A percentile compares a stretch with the other conserved stretches of the same genome.
phyloP scores from a whole-genome alignment of 2,329 filamentous ascomycete species.

The Fusarium pininemorale region DNA sequence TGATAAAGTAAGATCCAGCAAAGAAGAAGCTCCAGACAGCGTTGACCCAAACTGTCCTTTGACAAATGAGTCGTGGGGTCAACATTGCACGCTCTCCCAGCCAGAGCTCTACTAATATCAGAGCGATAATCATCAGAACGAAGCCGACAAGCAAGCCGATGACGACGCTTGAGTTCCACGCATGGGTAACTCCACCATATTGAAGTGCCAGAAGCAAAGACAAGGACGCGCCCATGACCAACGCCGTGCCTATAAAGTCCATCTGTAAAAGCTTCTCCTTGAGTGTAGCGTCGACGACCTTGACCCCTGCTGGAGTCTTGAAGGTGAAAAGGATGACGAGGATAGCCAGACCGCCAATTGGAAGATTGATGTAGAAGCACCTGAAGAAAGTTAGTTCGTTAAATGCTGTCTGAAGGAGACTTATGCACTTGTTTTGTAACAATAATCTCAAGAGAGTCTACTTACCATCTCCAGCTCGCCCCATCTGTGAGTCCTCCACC shows the following conservation, averaged over 20 bases:
- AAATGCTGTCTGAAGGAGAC: accelerated
- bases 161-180: not conserved
- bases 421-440: accelerated
- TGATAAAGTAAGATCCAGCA: not conserved
- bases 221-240: not conserved
- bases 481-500: not conserved
- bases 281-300: not conserved
- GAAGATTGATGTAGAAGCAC: not conserved
- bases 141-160: not conserved
- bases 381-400: accelerated
- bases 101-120: not conserved
- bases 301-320: not conserved
- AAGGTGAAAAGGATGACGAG: not conserved
- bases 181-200: not conserved
- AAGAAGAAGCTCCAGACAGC: not conserved
- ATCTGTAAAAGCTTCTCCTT: not conserved
- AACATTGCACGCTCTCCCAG: not conserved
- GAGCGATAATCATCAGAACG: not conserved
- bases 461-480: not conserved
- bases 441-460: accelerated
- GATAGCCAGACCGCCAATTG: not conserved
- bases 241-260: not conserved
- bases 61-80: not conserved
- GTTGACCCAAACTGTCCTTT: not conserved
- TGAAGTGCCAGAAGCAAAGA: not conserved